Base-by-base conservation (phyloP, 164 flowering plant species). In the Saururus chinensis region DNA sequence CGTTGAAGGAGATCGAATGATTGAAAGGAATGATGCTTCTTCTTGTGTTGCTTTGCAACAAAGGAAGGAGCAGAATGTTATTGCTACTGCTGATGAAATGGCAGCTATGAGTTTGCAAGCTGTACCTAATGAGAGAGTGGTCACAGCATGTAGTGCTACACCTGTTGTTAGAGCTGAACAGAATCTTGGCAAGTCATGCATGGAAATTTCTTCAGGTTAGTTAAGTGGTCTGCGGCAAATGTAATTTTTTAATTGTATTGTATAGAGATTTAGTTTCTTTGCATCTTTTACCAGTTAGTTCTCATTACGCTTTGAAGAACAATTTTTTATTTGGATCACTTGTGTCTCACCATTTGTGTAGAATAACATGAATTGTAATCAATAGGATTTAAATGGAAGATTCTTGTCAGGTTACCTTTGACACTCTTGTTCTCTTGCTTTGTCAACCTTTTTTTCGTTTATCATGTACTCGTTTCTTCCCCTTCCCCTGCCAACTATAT, bases 121-220 rank as follows among this genome's bases (percentile, higher is more conserved):
- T 59, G 62, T 66, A 72, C 68, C 73, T 53, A 75, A 14, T 67
- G 86, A 79, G 62, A 67, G 75, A 40, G 20, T 73, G 57, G 64
- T 12, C 49, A 45, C 72, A 16, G 71, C 67, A 57, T 60, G 80
- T 40, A 82, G 64, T 70, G 57, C 78, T 14, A 62, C 81, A 19
- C 69, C 65, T 70, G 70, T 78, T 24, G 53, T 49, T 67, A 76
- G 75, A 66, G 68, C 67, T 40, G 85, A 80, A 58, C 81, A 77
- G 74, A 75, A 60, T 67, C 73, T 69, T 66, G 82, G 81, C 60
- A 74, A 75, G 68, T 41, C 71, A 59, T 74, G 68, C 66, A 14
- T 54, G 56, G 89, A 77, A 68, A 72, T 61, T 58, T 61, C 73
- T 53, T 73, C 87, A 78, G 92, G 88, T 89, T 63, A 40, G 74